Evolutionary conservation across 2,329 filamentous ascomycete species (phyloP), one percentile per base, ranked within the genome.

Genomic region (Scedosporium apiospermum): DNA sequence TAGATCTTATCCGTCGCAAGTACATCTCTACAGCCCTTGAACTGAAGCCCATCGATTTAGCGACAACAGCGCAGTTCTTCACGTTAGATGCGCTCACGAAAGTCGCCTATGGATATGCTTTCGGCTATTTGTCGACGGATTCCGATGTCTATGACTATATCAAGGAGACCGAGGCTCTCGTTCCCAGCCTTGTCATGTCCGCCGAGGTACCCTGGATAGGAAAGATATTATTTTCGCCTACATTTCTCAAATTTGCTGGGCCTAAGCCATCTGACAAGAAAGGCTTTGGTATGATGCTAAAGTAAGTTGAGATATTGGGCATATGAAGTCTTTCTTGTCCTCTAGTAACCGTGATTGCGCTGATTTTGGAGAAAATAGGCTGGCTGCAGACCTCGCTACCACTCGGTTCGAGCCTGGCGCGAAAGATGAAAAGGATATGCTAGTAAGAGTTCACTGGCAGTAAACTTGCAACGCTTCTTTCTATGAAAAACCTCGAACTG

Each of bases 31-130:
- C 18, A 60, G 60, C 23, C 49, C 16, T 18, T 16, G 42, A 46
- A 4, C 14, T 18, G 42, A 46, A 46, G 18, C 42, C 61, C 6
- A 16, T 81, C 68, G 78, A 82, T 64, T 65, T 81, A 57, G 75
- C 74, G 6, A 68, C 68, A 12, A 74, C 76, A 27, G 72, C 76
- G 6, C 76, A 78, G 38, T 81, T 74, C 69, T 76, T 82, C 62
- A 80, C 79, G 0, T 68, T 82, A 1, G 81, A 83, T 64, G 75
- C 80, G 14, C 78, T 83, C 55, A 79, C 75, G 46, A 74, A 75
- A 41, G 65, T 83, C 12, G 77, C 77, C 1, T 76, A 81, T 21
- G 80, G 80, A 12, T 66, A 75, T 42, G 68, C 72, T 2, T 79
- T 80, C 63, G 78, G 78, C 12, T 77, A 76, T 64, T 66, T 80